Conservation (phyloP, 169 alveolate genomes). For the Theileria orientalis region DNA sequence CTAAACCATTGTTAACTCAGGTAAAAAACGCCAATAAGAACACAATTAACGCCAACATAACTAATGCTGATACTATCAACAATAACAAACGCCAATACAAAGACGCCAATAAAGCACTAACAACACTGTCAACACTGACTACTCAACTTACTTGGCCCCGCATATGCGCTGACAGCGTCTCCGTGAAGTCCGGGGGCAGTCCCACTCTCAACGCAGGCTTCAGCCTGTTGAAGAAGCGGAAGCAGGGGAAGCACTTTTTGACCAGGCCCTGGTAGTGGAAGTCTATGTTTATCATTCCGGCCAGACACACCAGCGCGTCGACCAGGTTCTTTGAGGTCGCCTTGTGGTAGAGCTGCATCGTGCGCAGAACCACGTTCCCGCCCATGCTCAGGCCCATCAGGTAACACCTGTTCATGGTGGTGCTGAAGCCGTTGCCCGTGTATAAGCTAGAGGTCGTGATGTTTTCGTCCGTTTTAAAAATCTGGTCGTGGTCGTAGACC, state of each 20-base stretch:
- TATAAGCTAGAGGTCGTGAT: slow-evolving; percentile 19
- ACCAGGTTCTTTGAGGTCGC: slow-evolving; percentile 49
- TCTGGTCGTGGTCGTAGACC: neutral
- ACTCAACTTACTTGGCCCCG: slow-evolving; percentile 15
- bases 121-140: too few relatives aligned
- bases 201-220: slow-evolving; percentile 46
- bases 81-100: too few relatives aligned
- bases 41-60: neutral
- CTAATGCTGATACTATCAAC: neutral
- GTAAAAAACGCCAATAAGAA: neutral
- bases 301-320: slow-evolving; percentile 66
- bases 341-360: slow-evolving; percentile 39
- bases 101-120: too few relatives aligned
- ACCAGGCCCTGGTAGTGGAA: slow-evolving; percentile 16
- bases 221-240: slow-evolving; percentile 20
- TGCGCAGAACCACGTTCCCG: slow-evolving; percentile 66
- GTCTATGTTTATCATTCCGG: slow-evolving; percentile 69
- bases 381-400: slow-evolving; percentile 75
- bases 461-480: neutral
- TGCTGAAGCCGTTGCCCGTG: slow-evolving; percentile 1
- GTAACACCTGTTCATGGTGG: slow-evolving; percentile 31
- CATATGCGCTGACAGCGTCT: neutral
- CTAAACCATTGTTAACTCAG: slow-evolving; percentile 10
- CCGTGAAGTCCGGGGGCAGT: neutral
- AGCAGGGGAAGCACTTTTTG: slow-evolving; percentile 34